Evolutionary conservation across 1,284 basidiomycete genomes (phyloP).

Genomic region (Cutaneotrichosporon curvatum): DNA sequence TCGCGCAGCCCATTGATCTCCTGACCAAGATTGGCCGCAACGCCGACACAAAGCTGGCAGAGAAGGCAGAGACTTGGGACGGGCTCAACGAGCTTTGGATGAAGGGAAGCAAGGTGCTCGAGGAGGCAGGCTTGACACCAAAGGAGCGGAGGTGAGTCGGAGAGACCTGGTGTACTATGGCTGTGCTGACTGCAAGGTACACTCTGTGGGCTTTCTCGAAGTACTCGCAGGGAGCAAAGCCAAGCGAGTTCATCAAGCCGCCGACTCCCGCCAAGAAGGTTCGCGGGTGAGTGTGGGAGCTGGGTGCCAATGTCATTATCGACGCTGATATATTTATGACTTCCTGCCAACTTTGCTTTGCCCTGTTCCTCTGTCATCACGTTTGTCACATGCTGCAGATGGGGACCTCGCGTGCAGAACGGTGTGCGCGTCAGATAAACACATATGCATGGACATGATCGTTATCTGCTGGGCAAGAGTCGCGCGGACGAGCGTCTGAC

Average conservation of each 20-base stretch:
- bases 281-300: slow-evolving; percentile 32
- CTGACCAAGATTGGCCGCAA: slow-evolving; percentile 35
- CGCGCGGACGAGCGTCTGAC: too few species aligned
- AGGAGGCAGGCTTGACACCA: slow-evolving; percentile 28
- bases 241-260: slow-evolving; percentile 26
- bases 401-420: slow-evolving; percentile 32
- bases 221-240: slow-evolving; percentile 32
- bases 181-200: slow-evolving; percentile 5
- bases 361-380: background rate
- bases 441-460: slow-evolving; percentile 1
- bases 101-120: slow-evolving; percentile 26
- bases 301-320: too few species aligned
- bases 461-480: too few species aligned
- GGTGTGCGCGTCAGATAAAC: slow-evolving; percentile 19
- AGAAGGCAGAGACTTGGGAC: slow-evolving; percentile 34
- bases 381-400: slow-evolving; percentile 20
- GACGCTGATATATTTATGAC: too few species aligned
- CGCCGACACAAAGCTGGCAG: slow-evolving; percentile 34
- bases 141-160: slow-evolving; percentile 37
- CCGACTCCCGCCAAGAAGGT: slow-evolving; percentile 36
- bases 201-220: slow-evolving; percentile 34
- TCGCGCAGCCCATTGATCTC: slow-evolving; percentile 27
- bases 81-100: slow-evolving; percentile 30
- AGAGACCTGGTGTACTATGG: too few species aligned
- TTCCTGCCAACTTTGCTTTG: background rate